Percentiles rank a stretch among this genome's conserved stretches.
phyloP scores from a whole-genome alignment of 108 stramenopile species.

The Skeletonema menzelii region DNA sequence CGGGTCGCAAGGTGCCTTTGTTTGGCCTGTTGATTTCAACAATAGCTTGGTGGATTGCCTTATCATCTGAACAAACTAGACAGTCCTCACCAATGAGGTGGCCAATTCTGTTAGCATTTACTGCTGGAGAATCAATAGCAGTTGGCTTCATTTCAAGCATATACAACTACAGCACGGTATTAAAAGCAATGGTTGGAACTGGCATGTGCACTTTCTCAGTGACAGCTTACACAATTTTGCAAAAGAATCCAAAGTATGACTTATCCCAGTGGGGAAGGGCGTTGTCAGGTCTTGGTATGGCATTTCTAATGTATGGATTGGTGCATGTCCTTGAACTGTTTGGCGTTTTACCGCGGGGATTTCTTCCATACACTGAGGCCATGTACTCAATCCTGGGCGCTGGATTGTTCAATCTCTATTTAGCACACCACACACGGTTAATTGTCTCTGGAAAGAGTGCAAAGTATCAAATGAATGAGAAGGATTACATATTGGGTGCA shows the following conservation, averaged over 20 bases:
- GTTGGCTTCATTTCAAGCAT: conserved; percentile 74
- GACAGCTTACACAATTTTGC: conserved; percentile 74
- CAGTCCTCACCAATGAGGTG: conserved; percentile 70
- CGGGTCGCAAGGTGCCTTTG: conserved; percentile 44
- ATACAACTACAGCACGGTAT: conserved; percentile 68
- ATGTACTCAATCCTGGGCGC: conserved; percentile 62
- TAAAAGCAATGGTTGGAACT: conserved; percentile 71
- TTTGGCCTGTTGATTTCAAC: conserved; percentile 43
- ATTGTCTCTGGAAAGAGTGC: conserved; percentile 83
- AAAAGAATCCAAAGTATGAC: conserved; percentile 91
- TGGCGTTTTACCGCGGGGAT: conserved; percentile 63
- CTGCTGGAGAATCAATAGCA: conserved; percentile 72
- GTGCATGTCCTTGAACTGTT: conserved; percentile 69
- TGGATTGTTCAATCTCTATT: conserved; percentile 64
- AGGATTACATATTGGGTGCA: conserved; percentile 92
- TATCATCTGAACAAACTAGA: conserved; percentile 50
- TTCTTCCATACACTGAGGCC: conserved; percentile 78
- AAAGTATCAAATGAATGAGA: conserved; percentile 86
- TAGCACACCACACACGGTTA: conserved; percentile 82
- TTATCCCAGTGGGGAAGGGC: conserved; percentile 83
- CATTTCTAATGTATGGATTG: conserved; percentile 70
- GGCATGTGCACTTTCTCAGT: conserved; percentile 69
- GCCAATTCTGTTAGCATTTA: conserved; percentile 74
- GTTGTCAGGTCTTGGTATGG: conserved; percentile 62
- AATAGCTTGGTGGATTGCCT: conserved; percentile 59